Base-by-base conservation (phyloP, 2,329 filamentous ascomycete genomes). In the Phialemoniopsis sp. region DNA sequence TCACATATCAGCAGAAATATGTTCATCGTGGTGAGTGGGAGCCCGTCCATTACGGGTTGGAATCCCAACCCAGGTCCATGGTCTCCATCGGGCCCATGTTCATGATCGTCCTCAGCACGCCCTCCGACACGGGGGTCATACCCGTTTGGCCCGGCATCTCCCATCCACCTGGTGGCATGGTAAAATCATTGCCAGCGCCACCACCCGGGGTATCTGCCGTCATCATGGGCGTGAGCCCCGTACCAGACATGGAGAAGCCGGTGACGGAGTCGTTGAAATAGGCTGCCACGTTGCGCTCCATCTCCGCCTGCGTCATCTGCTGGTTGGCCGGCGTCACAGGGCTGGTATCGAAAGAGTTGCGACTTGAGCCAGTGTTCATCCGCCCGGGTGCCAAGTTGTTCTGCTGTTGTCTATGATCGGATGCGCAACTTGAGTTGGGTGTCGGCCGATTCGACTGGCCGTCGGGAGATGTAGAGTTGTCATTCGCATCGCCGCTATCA, bases 81-180 rank as follows among this genome's bases (percentile, higher is more conserved):
- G 71, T 70, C 46, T 82, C 77, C 68, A 82, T 77, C 0, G 75
- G 66, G 8, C 72, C 72, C 62, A 80, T 71, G 39, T 70, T 73
- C 70, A 80, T 76, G 40, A 81, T 58, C 8, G 74, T 70, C 41
- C 73, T 64, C 34, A 82, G 57, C 32, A 82, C 68, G 0, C 76
- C 76, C 36, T 81, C 76, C 0, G 74, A 70, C 13, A 78, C 70
- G 5, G 73, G 73, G 15, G 73, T 72, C 61, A 79, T 72, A 8
- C 66, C 70, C 14, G 64, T 57, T 38, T 70, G 64, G 15, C 59
- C 60, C 31, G 59, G 49, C 26, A 70, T 51, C 34, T 66, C 57
- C 26, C 58, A 51, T 74, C 76, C 77, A 4, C 62, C 64, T 30
- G 55, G 57, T 3, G 68, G 49, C 40, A 76, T 61, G 12, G 60